These are phyloP conservation scores for Aquilaria agallochum DNA, from an alignment of 441 rosid species.

Conservation along the genomic window DNA sequence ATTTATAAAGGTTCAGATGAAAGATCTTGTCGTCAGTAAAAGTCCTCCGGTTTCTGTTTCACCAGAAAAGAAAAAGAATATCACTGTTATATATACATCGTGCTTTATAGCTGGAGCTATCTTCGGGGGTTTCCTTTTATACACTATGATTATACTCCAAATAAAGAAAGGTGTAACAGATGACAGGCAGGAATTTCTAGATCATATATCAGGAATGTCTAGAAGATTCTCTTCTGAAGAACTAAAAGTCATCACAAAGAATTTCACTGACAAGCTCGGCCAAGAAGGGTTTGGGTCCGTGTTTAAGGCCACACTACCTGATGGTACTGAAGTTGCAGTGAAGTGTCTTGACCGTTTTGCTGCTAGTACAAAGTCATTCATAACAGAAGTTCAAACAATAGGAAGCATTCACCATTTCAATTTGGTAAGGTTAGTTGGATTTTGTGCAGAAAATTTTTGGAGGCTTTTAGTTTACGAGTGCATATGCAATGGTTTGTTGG, in stretches of 20 bases:
- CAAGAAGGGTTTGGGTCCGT: constrained; percentile 33
- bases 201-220: constrained; percentile 9
- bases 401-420: constrained; percentile 19
- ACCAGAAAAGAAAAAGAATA: not conserved
- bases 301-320: constrained; percentile 19
- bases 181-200: constrained; percentile 7
- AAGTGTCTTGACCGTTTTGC: constrained; percentile 22
- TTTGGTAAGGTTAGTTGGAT: constrained; percentile 21
- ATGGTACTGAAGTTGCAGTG: constrained; percentile 21
- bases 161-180: not conserved
- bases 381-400: constrained; percentile 11
- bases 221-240: constrained; percentile 21
- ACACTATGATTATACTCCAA: not conserved
- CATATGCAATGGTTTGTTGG: constrained; percentile 17
- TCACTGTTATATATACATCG: not conserved
- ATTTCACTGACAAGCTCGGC: constrained; percentile 25
- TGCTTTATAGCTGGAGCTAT: constrained; percentile 4
- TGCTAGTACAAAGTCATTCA: constrained; percentile 21
- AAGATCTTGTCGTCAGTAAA: too few species aligned
- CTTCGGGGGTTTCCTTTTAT: not conserved
- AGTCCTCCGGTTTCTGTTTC: not conserved
- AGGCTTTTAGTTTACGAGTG: constrained; percentile 23
- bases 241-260: constrained; percentile 14
- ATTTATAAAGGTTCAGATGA: constrained; percentile 6
- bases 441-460: constrained; percentile 21